These are phyloP conservation scores for Luvunga scandens DNA, from an alignment of 345 rosid genomes.

Conservation along the genomic window DNA sequence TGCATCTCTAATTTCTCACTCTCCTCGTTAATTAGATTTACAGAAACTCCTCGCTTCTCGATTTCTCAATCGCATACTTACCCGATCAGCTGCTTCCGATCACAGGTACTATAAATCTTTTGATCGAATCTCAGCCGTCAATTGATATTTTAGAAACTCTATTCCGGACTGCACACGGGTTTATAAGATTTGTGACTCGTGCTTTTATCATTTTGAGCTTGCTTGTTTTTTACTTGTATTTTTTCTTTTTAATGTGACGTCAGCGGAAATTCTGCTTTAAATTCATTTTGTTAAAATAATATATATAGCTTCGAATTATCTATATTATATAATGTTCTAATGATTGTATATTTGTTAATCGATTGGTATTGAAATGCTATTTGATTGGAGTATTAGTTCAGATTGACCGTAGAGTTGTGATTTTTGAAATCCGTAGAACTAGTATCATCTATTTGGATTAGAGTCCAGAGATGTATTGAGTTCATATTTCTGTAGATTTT, in stretches of 20 bases:
- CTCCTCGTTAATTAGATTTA: neutral
- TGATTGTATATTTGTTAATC: neutral
- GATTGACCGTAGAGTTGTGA: neutral
- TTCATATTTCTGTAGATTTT: neutral
- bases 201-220: neutral
- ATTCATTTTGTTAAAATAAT: neutral
- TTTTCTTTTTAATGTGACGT: neutral
- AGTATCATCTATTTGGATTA: neutral
- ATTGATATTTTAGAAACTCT: neutral
- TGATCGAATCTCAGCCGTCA: neutral
- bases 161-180: too few species aligned
- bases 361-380: neutral
- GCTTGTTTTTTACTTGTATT: neutral
- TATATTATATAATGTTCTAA: too few species aligned
- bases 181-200: neutral
- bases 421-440: neutral
- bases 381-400: neutral
- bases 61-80: neutral
- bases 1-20: neutral
- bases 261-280: neutral
- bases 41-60: neutral
- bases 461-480: neutral
- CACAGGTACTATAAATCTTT: neutral
- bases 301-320: neutral
- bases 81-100: neutral